Base-by-base conservation (phyloP, 164 flowering plant genomes). In the Aristolochia fimbriata region DNA sequence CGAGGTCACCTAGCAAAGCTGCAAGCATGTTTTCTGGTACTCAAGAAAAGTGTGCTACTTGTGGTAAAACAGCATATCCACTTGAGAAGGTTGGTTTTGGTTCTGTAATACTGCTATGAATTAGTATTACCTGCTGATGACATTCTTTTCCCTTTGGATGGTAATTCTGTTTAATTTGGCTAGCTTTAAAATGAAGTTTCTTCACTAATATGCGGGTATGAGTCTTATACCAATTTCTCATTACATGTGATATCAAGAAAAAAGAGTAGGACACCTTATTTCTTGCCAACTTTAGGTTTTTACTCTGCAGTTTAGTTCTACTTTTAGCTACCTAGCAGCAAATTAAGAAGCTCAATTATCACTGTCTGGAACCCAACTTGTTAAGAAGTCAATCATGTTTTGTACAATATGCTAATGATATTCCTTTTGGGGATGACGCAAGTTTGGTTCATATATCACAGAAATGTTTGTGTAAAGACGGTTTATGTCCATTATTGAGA, bases 31-130 rank as follows among this genome's bases (percentile, higher is more conserved):
- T 92, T 65, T 92, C 98, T 47, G 96, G 98, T 62, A 92, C 97
- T 37, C 98, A 89, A 76, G 98, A 92, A 12, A 92, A 92, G 74
- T 92, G 98, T 77, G 90, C 96, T 55, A 84, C 96, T 50, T 92
- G 98, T 74, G 88, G 91, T n/a, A 92, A 92, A 82, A 92, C 97
- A 13, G 97, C 88, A 53, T 92, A 92, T 72, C 98, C 98, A 22
- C 65, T 73, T 58, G 76, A 73, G 52, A 73, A 69, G 73, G 76
- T 73, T 83, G 51, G 53, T 24, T 54, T 46, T n/a, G 12, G 46
- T 16, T 4, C 50, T 54, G 14, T 17, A 8, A 20, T 49, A 19
- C 22, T 49, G n/a, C 20, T 13, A 1, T 49, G 1, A 20, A 49
- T 49, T 10, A 37, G 43, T 37, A 3, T 6, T 10, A 37, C 8